Conservation (phyloP, 768 basidiomycete genomes). For the Kwoniella botswanensis region DNA sequence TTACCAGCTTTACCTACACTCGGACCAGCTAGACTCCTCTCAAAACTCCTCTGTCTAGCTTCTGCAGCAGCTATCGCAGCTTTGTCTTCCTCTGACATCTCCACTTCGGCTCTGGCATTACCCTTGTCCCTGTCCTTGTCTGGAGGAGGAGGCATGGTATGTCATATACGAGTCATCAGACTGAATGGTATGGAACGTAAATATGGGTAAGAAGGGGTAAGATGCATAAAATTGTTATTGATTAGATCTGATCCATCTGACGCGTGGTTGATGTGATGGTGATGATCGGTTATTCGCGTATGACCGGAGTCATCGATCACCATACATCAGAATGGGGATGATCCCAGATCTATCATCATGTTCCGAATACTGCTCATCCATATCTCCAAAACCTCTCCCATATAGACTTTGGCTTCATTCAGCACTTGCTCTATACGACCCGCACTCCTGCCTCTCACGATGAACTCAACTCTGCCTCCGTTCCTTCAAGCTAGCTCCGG, state of each 20-base stretch:
- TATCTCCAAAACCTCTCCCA: no score
- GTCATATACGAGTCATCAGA: slow-evolving; percentile 9
- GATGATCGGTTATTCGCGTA: background rate
- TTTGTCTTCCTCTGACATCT: slow-evolving; percentile 23
- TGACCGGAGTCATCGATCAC: background rate
- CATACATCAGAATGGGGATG: background rate
- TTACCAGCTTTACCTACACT: slow-evolving; percentile 86
- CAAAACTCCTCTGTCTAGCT: slow-evolving; percentile 48
- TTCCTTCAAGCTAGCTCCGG: slow-evolving; percentile 50
- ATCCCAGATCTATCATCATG: no score
- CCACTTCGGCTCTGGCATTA: background rate
- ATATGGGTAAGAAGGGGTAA: background rate
- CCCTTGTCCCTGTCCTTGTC: slow-evolving; percentile 17
- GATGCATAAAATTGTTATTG: background rate
- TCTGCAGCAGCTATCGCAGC: slow-evolving; percentile 22
- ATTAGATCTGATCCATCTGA: slow-evolving; percentile 3
- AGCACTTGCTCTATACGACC: no score
- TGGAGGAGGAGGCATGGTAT: slow-evolving; percentile 7
- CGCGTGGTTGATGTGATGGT: slow-evolving; percentile 2
- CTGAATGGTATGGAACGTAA: background rate
- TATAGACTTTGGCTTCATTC: no score
- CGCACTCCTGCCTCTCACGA: slow-evolving; percentile 2
- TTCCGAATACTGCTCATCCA: no score
- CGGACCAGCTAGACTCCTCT: slow-evolving; percentile 73
- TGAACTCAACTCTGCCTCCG: slow-evolving; percentile 43